Conservation (phyloP, 345 rosid species). For the Lepidium aucheri region DNA sequence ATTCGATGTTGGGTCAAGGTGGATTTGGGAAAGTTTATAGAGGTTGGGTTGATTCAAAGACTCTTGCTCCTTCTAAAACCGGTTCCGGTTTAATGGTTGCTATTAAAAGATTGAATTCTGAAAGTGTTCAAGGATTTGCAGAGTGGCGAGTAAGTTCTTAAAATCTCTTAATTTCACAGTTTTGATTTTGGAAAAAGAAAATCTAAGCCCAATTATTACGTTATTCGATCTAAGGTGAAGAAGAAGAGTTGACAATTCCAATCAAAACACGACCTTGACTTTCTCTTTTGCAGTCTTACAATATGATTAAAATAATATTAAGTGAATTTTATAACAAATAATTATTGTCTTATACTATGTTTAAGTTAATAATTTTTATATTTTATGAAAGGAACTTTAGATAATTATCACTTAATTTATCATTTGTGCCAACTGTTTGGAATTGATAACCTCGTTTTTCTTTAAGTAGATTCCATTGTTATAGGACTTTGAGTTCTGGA, state of each 20-base stretch:
- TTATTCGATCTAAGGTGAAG: neutral
- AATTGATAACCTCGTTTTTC: neutral
- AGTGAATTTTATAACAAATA: neutral
- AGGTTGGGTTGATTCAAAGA: conserved; percentile 72
- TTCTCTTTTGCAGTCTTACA: neutral
- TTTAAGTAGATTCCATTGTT: neutral
- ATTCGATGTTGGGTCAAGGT: conserved; percentile 69
- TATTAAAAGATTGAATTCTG: conserved; percentile 63
- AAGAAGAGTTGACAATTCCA: conserved; percentile 17
- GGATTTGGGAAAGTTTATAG: conserved; percentile 77
- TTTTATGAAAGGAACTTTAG: neutral
- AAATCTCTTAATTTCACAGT: neutral
- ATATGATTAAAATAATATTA: neutral
- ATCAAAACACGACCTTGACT: conserved; percentile 15
- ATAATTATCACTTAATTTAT: no score
- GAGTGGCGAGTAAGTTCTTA: conserved; percentile 73
- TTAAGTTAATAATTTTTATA: neutral
- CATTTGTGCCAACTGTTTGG: neutral
- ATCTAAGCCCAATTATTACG: neutral
- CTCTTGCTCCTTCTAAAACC: conserved; percentile 45
- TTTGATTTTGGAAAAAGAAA: neutral
- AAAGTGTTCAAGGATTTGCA: conserved; percentile 60
- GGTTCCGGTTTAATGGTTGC: conserved; percentile 65
- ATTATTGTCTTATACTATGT: neutral
- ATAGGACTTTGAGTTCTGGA: neutral